Base-by-base conservation (phyloP, 2,329 filamentous ascomycete genomes). In the Penicillium olsonii region DNA sequence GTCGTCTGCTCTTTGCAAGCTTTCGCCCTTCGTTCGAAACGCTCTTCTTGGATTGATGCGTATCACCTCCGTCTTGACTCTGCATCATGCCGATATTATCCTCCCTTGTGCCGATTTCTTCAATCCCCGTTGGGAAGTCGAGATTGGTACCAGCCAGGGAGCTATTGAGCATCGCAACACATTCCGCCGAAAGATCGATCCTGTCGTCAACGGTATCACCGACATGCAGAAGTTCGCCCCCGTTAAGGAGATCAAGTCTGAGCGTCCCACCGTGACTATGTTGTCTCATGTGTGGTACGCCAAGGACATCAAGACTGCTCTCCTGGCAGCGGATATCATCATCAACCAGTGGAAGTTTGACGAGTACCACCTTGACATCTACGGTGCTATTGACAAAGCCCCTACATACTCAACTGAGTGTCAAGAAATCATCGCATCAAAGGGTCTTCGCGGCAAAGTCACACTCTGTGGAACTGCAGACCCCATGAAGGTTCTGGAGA, bases 271-370 rank as follows among this genome's bases (percentile, higher is more conserved):
- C 0, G 83, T 84, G 2, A 83, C 82, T 20, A 86, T 86, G 83
- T 65, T 86, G 42, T 85, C 83, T 18, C 83, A 86, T 39, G 66
- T 73, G 19, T 71, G 70, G 68, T 73, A 72, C 59, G 68, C 67
- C 44, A 86, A 86, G 63, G 83, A 85, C 53, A 83, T 86, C 66
- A 85, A 85, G 65, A 84, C 78, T 2, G 83, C 83, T 3, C 76
- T 86, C 19, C 70, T 85, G 5, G 82, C 83, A 6, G 83, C 83
- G 1, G 83, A 86, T 57, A 79, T 86, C 53, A 85, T 86, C 53
- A 78, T 84, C 55, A 85, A 86, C 61, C 76, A 82, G 57, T 85
- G 79, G 76, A 82, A 83, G n/a, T 85, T 86, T 66, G 78, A 75
- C 35, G 82, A 85, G 51, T 86, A 85, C 65, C 75, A 78, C 45